phyloP scores from a whole-genome alignment of 2,329 filamentous ascomycete species.

The Alternaria postmessia region DNA sequence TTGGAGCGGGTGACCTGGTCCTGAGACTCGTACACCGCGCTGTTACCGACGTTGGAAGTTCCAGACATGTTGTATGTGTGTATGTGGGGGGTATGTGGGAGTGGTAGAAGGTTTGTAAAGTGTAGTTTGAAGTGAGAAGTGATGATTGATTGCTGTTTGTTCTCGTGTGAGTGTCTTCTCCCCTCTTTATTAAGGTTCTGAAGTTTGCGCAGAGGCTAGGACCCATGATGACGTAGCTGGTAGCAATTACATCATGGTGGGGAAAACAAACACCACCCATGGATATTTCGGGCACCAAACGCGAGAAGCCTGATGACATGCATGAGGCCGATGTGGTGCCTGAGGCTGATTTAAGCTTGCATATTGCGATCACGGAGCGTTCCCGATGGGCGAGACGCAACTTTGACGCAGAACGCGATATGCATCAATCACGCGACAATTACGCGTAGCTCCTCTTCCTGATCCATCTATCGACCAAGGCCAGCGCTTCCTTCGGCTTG shows the following conservation, averaged over 20 bases:
- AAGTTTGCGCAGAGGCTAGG: constrained; percentile 18
- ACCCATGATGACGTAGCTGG: constrained; percentile 32
- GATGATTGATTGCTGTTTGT: constrained; percentile 2
- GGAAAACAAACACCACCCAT: constrained; percentile 23
- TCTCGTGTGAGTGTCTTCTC: constrained; percentile 6
- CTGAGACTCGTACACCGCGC: constrained; percentile 74
- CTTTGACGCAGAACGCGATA: constrained; percentile 1
- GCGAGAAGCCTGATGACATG: constrained; percentile 21
- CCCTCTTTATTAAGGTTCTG: constrained; percentile 20
- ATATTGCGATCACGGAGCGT: constrained; percentile 2
- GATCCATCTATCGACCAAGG: constrained; percentile 42
- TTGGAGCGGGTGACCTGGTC: constrained; percentile 74
- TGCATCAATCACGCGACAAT: constrained; percentile 4
- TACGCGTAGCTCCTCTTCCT: constrained; percentile 40
- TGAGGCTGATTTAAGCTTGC: constrained; percentile 7
- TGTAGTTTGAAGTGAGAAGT: constrained; percentile 1
- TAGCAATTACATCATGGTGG: constrained; percentile 37
- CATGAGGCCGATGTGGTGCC: constrained; percentile 10
- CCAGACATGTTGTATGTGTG: constrained; percentile 56
- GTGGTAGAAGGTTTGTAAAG: neutral
- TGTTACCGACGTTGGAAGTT: constrained; percentile 72
- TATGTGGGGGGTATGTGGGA: constrained; percentile 1
- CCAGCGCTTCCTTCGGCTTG: constrained; percentile 43
- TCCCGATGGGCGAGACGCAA: neutral
- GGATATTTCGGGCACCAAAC: constrained; percentile 25